phyloP scores from a whole-genome alignment of 1,139 yeast genomes.

The Hyphopichia khmerensis region DNA sequence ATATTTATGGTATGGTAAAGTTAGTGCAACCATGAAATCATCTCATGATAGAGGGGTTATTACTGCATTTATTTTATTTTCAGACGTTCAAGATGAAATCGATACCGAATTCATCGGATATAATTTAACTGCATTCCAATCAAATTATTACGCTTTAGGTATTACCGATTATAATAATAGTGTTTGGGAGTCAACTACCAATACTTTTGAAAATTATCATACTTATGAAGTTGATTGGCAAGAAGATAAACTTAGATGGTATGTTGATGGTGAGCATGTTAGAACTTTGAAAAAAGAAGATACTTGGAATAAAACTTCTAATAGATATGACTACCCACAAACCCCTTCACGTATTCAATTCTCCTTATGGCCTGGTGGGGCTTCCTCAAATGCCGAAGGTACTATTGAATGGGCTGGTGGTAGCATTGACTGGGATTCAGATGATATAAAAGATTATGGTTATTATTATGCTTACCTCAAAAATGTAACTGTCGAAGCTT shows the following conservation, averaged over 20 bases:
- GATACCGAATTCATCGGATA: conserved; percentile 86
- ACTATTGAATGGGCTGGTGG: conserved; percentile 97
- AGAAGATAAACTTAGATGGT: conserved; percentile 71
- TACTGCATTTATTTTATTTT: conserved; percentile 79
- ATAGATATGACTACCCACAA: conserved; percentile 72
- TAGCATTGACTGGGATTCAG: conserved; percentile 73
- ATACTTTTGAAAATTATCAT: conserved; percentile 71
- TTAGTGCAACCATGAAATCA: conserved; percentile 65
- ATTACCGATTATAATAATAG: conserved; percentile 65
- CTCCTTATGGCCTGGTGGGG: conserved; percentile 94
- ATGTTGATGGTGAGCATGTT: conserved; percentile 64
- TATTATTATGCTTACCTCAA: conserved; percentile 71
- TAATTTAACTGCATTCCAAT: conserved; percentile 62
- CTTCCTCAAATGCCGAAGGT: conserved; percentile 60
- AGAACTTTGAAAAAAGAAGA: conserved; percentile 66
- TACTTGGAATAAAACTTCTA: conserved; percentile 66
- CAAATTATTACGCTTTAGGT: conserved; percentile 81
- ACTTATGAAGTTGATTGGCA: conserved; percentile 82
- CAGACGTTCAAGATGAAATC: conserved; percentile 87
- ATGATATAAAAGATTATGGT: conserved; percentile 71
- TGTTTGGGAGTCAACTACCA: conserved; percentile 40
- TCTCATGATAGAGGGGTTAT: conserved; percentile 81
- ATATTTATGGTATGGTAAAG: conserved; percentile 86
- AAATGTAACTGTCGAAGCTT: conserved; percentile 60
- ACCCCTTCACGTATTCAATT: conserved; percentile 86